Conservation (phyloP, 1,284 basidiomycete species). For the Pholiota adiposa region DNA sequence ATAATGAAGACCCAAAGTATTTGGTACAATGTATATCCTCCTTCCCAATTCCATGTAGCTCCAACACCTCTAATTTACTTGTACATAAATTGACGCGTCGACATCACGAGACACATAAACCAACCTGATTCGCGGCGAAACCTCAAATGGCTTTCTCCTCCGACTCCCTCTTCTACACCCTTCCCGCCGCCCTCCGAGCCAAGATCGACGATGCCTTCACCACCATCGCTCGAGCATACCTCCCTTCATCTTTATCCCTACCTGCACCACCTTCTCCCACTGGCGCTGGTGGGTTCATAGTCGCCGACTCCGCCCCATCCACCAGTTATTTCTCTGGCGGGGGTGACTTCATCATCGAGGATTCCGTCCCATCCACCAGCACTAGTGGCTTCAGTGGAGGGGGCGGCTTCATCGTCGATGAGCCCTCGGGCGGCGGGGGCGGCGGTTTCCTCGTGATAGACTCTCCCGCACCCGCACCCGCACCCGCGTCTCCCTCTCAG, state of each 20-base stretch:
- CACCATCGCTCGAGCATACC: conserved; percentile 1
- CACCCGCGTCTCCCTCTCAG: too few species aligned
- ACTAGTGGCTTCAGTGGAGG: too few species aligned
- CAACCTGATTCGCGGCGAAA: too few species aligned
- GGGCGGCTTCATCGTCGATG: background rate
- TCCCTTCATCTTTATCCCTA: background rate
- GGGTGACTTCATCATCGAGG: conserved; percentile 17
- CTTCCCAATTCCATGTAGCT: too few species aligned
- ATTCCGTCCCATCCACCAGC: background rate
- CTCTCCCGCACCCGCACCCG: too few species aligned
- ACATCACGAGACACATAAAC: too few species aligned
- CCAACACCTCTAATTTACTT: too few species aligned
- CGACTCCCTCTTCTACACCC: conserved; percentile 23
- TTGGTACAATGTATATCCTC: too few species aligned
- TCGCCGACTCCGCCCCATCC: conserved; percentile 4
- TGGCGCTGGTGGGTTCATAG: conserved; percentile 16
- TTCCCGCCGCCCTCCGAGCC: conserved; percentile 23
- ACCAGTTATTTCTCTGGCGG: background rate
- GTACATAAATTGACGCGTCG: too few species aligned
- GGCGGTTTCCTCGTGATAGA: background rate
- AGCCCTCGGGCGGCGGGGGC: background rate
- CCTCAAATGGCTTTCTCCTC: too few species aligned
- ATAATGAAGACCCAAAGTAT: too few species aligned
- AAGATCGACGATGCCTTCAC: conserved; percentile 30
- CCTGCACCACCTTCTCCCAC: background rate